Conservation (phyloP, 2,329 filamentous ascomycete species). For the Xylaria sp. region DNA sequence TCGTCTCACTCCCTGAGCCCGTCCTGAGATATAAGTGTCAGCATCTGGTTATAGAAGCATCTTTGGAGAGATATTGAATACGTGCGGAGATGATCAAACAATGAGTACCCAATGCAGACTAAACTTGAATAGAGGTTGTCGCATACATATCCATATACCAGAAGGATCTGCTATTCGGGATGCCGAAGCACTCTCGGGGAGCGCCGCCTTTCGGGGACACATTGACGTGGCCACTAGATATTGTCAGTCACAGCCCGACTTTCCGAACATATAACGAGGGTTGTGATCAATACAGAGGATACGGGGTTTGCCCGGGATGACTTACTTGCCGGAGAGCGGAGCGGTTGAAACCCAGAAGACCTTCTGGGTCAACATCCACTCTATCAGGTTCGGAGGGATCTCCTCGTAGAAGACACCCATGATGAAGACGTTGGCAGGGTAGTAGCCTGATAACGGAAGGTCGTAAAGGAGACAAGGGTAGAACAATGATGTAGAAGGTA, state of each 20-base stretch:
- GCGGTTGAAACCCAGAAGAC: conserved; percentile 74
- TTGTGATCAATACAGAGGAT: background rate
- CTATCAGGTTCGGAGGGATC: conserved; percentile 40
- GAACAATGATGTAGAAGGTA: no score
- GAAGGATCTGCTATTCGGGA: conserved; percentile 32
- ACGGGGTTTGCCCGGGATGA: background rate
- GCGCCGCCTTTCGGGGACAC: conserved; percentile 67
- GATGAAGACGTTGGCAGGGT: conserved; percentile 6
- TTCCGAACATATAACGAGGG: background rate
- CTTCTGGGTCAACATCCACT: conserved; percentile 62
- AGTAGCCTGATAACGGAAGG: background rate
- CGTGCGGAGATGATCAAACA: background rate
- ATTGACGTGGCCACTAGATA: conserved; percentile 56
- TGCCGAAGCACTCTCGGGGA: conserved; percentile 48
- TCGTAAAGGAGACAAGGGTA: no score
- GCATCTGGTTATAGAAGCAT: background rate
- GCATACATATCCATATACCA: conserved; percentile 59
- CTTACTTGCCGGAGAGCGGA: conserved; percentile 44
- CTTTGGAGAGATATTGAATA: background rate
- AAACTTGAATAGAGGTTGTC: background rate
- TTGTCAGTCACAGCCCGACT: background rate
- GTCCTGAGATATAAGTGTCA: conserved; percentile 35
- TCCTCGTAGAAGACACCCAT: conserved; percentile 32
- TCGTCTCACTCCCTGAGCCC: conserved; percentile 71
- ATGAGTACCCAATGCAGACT: no score